phyloP scores from a whole-genome alignment of 768 basidiomycete species.

The Lactarius akahatsu region DNA sequence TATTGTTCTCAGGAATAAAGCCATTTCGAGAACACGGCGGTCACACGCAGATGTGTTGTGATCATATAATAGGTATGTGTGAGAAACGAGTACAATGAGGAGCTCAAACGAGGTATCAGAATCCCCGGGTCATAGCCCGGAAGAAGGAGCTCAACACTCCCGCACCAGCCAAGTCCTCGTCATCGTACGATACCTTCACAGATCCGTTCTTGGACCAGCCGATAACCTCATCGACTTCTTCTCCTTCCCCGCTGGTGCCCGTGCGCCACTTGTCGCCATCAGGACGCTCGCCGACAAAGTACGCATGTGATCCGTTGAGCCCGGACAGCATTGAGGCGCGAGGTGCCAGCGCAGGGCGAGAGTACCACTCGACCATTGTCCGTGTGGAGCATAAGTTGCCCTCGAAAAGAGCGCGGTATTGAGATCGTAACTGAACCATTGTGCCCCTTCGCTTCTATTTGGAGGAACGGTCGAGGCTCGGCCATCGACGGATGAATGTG shows the following conservation, averaged over 20 bases:
- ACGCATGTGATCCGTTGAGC: slow-evolving; percentile 18
- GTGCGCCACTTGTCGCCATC: slow-evolving; percentile 18
- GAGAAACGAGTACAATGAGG: neutral
- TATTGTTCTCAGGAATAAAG: slow-evolving; percentile 1
- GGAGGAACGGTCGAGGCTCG: slow-evolving; percentile 25
- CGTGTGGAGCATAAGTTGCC: slow-evolving; percentile 23
- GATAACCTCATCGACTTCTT: slow-evolving; percentile 19
- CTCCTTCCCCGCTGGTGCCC: slow-evolving; percentile 13
- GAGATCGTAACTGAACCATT: slow-evolving; percentile 13
- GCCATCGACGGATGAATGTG: slow-evolving; percentile 15
- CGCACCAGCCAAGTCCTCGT: neutral
- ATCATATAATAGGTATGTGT: neutral
- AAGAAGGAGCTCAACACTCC: slow-evolving; percentile 17
- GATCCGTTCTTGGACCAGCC: slow-evolving; percentile 23
- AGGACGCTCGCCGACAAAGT: slow-evolving; percentile 26
- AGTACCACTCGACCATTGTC: slow-evolving; percentile 17
- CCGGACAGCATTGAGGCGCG: slow-evolving; percentile 13
- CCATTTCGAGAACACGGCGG: neutral
- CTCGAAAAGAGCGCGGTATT: slow-evolving; percentile 27
- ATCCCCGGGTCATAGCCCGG: slow-evolving; percentile 21
- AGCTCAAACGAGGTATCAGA: neutral
- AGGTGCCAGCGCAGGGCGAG: slow-evolving; percentile 16
- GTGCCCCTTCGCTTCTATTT: slow-evolving; percentile 11
- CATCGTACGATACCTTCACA: slow-evolving; percentile 22
- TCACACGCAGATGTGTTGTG: neutral